These are phyloP conservation scores for Helminthosporium solani DNA, from an alignment of 2,329 filamentous ascomycete genomes.

Conservation along the genomic window DNA sequence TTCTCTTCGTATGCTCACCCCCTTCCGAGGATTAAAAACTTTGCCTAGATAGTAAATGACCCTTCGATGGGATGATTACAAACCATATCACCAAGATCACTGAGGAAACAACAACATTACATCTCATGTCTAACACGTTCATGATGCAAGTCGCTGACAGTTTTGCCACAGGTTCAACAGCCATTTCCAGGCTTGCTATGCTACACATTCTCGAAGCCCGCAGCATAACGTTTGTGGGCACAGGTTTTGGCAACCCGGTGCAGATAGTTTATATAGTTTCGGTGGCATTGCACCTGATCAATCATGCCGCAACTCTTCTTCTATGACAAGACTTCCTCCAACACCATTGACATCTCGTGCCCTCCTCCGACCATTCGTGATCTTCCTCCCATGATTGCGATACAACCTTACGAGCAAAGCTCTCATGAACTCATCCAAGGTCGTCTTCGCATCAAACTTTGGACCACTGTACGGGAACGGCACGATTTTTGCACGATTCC, in stretches of 20 bases:
- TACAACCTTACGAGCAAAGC: constrained; percentile 36
- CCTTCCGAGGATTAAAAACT: constrained; percentile 65
- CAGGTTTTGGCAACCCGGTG: too few species aligned
- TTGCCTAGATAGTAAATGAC: constrained; percentile 68
- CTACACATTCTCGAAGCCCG: too few species aligned
- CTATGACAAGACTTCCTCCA: neutral
- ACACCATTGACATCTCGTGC: neutral
- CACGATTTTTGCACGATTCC: constrained; percentile 27
- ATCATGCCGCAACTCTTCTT: neutral
- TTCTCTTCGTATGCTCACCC: constrained; percentile 12
- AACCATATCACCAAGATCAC: constrained; percentile 66
- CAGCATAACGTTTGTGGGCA: too few species aligned
- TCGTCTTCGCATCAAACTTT: constrained; percentile 33
- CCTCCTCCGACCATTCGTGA: constrained; percentile 23
- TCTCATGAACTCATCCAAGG: constrained; percentile 23
- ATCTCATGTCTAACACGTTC: constrained; percentile 13
- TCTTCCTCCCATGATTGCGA: constrained; percentile 34
- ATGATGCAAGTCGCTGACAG: constrained; percentile 20
- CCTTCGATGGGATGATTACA: constrained; percentile 57
- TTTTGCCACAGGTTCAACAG: neutral
- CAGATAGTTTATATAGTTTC: too few species aligned
- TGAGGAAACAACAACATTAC: constrained; percentile 50
- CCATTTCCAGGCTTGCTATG: too few species aligned
- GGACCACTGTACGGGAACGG: constrained; percentile 37
- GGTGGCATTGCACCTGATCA: neutral